Base-by-base conservation (phyloP, 306 rosid genomes). In the Prosopis cineraria region DNA sequence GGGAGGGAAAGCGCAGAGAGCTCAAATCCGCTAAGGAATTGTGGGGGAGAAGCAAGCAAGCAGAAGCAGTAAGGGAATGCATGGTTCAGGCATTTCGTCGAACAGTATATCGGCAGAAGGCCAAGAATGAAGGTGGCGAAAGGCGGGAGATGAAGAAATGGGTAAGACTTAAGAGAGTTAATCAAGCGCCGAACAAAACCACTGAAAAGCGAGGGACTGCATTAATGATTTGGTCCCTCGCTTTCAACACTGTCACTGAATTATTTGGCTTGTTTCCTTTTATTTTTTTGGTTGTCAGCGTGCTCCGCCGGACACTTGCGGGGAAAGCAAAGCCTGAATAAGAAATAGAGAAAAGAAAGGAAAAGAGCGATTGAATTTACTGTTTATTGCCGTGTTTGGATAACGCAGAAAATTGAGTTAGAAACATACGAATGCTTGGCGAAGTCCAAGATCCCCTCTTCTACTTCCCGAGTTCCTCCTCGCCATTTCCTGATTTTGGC, bases 81-180 rank as follows among this genome's bases (percentile, higher is more conserved):
- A 96, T 96, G 90, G 90, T 72, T 96, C 89, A 87, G 90, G 96
- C 97, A 91, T 95, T 93, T 95, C 97, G 90, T 79, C 88, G 88
- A 95, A 83, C 90, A 88, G 78, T 41, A 76, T 44, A 81, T 3
- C 56, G 11, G 72, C 84, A 50, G 27, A 65, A n/a, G 75, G 76
- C 6, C 7, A 20, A 20, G 25, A 52, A 52, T 7, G 12, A 52
- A 20, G 24, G 11, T 50, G 25, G 10, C 2, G 6, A 2, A 6
- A 47, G 1, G 43, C 24, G 29, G 13, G 45, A 64, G 69, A 34
- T n/a, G 44, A 13, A 34, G 44, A 64, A 34, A 10, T 33, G 69
- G n/a, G 31, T 5, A 14, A 33, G n/a, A n/a, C n/a, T n/a, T n/a
- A n/a, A 7, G n/a, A 22, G 72, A 67, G 72, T 11, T 5, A 39